phyloP scores from a whole-genome alignment of 2,329 filamentous ascomycete species.

The Aspergillus piperis region DNA sequence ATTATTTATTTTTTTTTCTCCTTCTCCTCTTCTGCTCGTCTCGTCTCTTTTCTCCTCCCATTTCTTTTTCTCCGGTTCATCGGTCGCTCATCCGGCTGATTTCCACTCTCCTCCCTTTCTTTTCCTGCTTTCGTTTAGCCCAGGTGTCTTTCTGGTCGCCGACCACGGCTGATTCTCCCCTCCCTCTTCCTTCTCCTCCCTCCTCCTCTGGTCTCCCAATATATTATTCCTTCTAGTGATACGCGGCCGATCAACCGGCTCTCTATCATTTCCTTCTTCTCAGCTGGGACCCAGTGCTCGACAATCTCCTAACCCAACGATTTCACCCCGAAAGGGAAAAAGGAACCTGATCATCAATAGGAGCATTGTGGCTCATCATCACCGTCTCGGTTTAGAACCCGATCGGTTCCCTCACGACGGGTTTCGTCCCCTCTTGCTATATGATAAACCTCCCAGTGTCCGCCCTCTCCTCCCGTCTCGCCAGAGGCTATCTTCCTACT shows the following conservation, averaged over 20 bases:
- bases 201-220: not conserved
- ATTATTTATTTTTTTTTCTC: too few relatives aligned
- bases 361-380: not conserved
- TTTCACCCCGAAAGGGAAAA: not conserved
- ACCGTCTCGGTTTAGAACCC: not conserved
- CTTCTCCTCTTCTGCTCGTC: not conserved
- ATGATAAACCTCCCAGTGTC: not conserved
- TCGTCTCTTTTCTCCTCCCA: not conserved
- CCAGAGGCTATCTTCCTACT: not conserved
- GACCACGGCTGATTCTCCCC: not conserved
- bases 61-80: not conserved
- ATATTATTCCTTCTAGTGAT: conserved; percentile 1
- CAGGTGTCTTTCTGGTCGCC: not conserved
- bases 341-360: not conserved
- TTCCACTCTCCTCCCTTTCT: not conserved
- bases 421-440: not conserved
- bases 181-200: not conserved
- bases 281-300: not conserved
- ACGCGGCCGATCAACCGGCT: not conserved
- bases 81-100: not conserved
- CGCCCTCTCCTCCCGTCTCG: not conserved
- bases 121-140: not conserved
- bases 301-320: not conserved
- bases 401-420: not conserved
- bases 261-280: not conserved